Conservation (phyloP, 139 green algal genomes). For the Penium margaritaceum region DNA sequence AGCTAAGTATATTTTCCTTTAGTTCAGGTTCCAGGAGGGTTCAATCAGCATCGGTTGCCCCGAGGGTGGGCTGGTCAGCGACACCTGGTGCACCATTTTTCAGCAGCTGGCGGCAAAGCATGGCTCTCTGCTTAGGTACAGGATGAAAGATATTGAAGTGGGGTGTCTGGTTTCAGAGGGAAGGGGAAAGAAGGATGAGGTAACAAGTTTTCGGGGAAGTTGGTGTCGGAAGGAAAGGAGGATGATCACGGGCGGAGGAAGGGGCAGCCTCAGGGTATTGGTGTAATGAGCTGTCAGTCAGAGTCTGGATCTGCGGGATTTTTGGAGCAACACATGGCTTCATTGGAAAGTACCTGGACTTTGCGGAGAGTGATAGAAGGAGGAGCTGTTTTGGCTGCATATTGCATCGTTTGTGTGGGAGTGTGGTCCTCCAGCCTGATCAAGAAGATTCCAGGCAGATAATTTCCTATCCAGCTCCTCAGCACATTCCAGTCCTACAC, state of each 20-base stretch:
- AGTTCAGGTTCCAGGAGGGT: slow-evolving; percentile 16
- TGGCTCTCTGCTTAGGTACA: slow-evolving; percentile 16
- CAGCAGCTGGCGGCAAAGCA: slow-evolving; percentile 34
- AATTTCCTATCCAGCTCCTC: too few species aligned
- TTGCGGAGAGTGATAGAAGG: background rate
- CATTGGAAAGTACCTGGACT: background rate
- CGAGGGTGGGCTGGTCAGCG: slow-evolving; percentile 27
- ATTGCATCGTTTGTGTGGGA: background rate
- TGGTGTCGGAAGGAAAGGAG: background rate
- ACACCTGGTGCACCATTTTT: slow-evolving; percentile 30
- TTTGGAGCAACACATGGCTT: slow-evolving; percentile 7
- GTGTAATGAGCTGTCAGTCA: background rate
- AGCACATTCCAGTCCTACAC: too few species aligned
- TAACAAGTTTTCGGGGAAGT: background rate
- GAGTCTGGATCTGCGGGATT: background rate
- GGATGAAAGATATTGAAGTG: slow-evolving; percentile 3
- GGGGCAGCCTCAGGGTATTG: background rate
- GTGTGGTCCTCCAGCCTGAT: too few species aligned
- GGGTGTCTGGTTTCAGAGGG: too few species aligned
- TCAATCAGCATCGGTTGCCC: slow-evolving; percentile 25
- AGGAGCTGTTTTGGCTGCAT: background rate
- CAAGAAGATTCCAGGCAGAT: too few species aligned
- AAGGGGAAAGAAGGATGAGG: background rate
- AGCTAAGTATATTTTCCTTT: slow-evolving; percentile 13
- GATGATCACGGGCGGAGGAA: background rate